phyloP scores from a whole-genome alignment of 768 basidiomycete species.

The Trametes cingulata region DNA sequence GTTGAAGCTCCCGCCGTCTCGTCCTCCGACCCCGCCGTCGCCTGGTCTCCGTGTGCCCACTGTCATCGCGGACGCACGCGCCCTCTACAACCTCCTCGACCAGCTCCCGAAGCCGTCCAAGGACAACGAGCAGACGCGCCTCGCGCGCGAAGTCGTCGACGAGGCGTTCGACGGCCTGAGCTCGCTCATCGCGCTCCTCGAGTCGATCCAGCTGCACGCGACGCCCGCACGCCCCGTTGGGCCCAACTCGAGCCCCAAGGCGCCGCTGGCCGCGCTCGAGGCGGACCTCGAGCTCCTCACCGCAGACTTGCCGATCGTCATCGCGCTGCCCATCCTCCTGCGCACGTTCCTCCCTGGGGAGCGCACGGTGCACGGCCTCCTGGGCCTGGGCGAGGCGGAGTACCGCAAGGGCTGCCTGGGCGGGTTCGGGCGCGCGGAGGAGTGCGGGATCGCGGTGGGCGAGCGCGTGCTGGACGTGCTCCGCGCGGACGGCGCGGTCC shows the following conservation, averaged over 20 bases:
- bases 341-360: slow-evolving; percentile 41
- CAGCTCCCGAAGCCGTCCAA: slow-evolving; percentile 60
- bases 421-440: slow-evolving; percentile 79
- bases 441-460: slow-evolving; percentile 61
- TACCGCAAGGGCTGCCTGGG: slow-evolving; percentile 70
- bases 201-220: slow-evolving; percentile 41
- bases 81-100: slow-evolving; percentile 60
- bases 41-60: slow-evolving; percentile 37
- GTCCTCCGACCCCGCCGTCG: slow-evolving; percentile 62
- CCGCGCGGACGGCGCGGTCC: slow-evolving; percentile 22
- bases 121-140: slow-evolving; percentile 46
- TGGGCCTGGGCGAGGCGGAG: slow-evolving; percentile 59
- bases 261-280: slow-evolving; percentile 29
- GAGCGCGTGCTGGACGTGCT: slow-evolving; percentile 57
- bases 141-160: slow-evolving; percentile 80
- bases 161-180: slow-evolving; percentile 71
- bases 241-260: slow-evolving; percentile 13
- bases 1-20: slow-evolving; percentile 65
- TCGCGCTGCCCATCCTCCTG: slow-evolving; percentile 70
- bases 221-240: slow-evolving; percentile 15
- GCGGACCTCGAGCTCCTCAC: slow-evolving; percentile 55
- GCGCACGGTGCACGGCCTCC: slow-evolving; percentile 50
- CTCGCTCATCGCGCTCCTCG: slow-evolving; percentile 58
- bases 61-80: slow-evolving; percentile 58
- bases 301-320: slow-evolving; percentile 68